phyloP scores from a whole-genome alignment of 257 asterid genomes.

The Solanum paucissectum region DNA sequence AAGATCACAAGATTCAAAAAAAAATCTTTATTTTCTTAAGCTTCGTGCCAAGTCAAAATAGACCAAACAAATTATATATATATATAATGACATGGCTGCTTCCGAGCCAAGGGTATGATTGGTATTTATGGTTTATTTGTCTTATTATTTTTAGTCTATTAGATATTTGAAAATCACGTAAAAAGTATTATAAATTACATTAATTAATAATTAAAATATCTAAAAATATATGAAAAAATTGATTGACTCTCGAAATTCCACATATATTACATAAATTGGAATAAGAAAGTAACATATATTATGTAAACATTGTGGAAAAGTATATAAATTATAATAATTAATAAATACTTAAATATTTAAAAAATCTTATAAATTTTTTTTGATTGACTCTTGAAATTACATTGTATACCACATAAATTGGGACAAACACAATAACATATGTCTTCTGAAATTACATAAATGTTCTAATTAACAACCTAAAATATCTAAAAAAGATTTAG shows the following conservation, averaged over 20 bases:
- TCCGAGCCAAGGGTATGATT: neutral
- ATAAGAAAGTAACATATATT: neutral
- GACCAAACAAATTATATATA: too few species aligned
- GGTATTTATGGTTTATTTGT: neutral
- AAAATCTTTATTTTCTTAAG: too few species aligned
- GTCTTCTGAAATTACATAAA: neutral
- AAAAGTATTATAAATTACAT: too few species aligned
- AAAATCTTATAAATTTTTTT: neutral
- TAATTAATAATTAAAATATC: too few species aligned
- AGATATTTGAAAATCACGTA: too few species aligned
- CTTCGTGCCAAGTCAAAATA: too few species aligned
- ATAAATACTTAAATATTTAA: neutral
- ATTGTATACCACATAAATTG: neutral
- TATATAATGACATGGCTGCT: neutral
- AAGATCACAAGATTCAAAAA: too few species aligned
- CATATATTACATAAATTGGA: neutral
- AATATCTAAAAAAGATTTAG: neutral
- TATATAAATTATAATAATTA: too few species aligned
- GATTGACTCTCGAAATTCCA: neutral
- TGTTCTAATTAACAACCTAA: neutral
- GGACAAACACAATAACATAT: neutral
- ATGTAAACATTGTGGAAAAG: too few species aligned
- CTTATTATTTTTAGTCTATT: neutral
- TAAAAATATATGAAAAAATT: too few species aligned
- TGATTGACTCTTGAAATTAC: neutral